Base-by-base conservation (phyloP, 345 rosid species). In the Stellera chamaejasme region DNA sequence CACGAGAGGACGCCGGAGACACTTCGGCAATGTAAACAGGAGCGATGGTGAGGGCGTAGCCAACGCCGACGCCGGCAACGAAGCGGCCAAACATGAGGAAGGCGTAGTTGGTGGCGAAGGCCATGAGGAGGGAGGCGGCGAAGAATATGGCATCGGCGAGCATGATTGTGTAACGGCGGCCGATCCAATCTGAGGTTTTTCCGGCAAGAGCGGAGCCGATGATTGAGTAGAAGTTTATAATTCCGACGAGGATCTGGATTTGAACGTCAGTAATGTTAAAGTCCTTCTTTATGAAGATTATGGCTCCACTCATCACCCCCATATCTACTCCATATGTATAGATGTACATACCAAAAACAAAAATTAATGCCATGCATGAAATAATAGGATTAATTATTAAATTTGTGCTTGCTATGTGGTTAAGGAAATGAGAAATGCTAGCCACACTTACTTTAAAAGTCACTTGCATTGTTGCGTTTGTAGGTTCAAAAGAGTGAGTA, bases 221-320 rank as follows among this genome's bases (percentile, higher is more conserved):
- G 0, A 90, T 82, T 0, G 88, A 82, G 67, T 60, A 84, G 6
- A 87, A 10, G 70, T 82, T 90, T n/a, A 90, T 61, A 47, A 19
- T 72, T 0, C 97, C 97, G 13, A 63, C 75, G 5, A 90, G 72
- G 13, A 90, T 19, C 15, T 73, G 82, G 23, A 86, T 69, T 69
- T 86, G 14, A 1, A 46, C 2, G 47, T 83, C 87, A 50, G 4
- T 65, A 61, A 81, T 15, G 1, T 58, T 25, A n/a, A 83, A 32
- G 32, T 86, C 80, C 6, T 61, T 43, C 61, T 81, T 43, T 32
- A 86, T 77, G 69, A 59, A 81, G 4, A 70, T 52, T 27, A 68
- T 69, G 2, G 90, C 95, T 41, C 95, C 95, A 67, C 90, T 83
- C 90, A 86, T 86, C 45, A 86, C 95, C 51, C 95, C 90, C 53